Conservation (phyloP, 345 rosid species). For the Rhodomyrtus tomentosa region DNA sequence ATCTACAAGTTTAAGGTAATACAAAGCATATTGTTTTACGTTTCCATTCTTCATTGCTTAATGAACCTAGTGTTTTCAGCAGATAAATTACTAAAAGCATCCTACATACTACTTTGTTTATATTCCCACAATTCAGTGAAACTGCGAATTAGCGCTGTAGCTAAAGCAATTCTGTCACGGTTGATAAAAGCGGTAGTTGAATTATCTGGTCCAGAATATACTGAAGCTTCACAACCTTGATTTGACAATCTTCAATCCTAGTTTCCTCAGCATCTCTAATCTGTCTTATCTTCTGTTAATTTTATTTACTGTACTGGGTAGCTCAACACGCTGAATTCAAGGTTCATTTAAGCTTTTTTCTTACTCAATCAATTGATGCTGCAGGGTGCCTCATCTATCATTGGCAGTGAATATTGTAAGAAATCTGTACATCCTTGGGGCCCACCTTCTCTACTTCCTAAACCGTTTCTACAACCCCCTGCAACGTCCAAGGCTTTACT, state of each 20-base stretch:
- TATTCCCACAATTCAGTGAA: background rate
- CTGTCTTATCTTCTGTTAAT: background rate
- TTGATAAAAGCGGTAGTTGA: background rate
- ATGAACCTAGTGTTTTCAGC: background rate
- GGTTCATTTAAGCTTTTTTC: background rate
- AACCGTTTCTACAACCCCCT: constrained; percentile 66
- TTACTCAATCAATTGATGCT: constrained; percentile 12
- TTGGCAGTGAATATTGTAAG: constrained; percentile 15
- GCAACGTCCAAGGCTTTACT: constrained; percentile 14
- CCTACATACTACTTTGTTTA: background rate
- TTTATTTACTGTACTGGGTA: background rate
- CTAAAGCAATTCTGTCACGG: background rate
- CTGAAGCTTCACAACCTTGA: background rate
- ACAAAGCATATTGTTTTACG: background rate
- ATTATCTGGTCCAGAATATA: background rate
- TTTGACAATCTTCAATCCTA: background rate
- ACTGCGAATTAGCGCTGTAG: background rate
- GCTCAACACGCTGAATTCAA: background rate
- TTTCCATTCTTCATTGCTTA: background rate
- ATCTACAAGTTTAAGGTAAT: background rate
- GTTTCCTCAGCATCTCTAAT: background rate
- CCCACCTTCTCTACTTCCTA: constrained; percentile 41
- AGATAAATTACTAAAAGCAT: background rate
- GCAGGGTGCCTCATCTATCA: constrained; percentile 54
- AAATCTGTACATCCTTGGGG: constrained; percentile 15